Conservation (phyloP, 495 filamentous ascomycete genomes). For the Penicillium taxi region DNA sequence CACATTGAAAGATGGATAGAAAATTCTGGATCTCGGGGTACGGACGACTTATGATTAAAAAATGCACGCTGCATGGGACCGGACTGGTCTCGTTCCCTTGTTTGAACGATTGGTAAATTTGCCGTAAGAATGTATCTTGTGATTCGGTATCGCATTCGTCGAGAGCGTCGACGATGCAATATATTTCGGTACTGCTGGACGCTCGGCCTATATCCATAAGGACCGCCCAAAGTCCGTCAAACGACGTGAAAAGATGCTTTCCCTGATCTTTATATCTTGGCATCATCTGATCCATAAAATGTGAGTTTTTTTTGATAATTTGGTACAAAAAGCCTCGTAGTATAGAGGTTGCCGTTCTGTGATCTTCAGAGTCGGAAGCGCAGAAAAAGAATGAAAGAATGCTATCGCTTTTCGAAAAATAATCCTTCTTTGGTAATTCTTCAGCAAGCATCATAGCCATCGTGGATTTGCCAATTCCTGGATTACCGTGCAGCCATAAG, state of each 20-base stretch:
- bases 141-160: not conserved
- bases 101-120: not conserved
- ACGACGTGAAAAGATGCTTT: constrained; percentile 18
- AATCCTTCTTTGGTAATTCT: constrained; percentile 7
- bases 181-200: constrained; percentile 4
- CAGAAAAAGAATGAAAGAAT: constrained; percentile 26
- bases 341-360: constrained; percentile 13
- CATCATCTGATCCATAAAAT: constrained; percentile 15
- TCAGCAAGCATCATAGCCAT: constrained; percentile 18
- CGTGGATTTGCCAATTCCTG: constrained; percentile 24
- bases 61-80: constrained; percentile 1
- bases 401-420: constrained; percentile 5
- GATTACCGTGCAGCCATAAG: constrained; percentile 8
- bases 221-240: constrained; percentile 22
- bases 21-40: constrained; percentile 14
- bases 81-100: not conserved
- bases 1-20: constrained; percentile 7
- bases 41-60: constrained; percentile 22
- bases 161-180: constrained; percentile 17
- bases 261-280: constrained; percentile 14
- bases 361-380: constrained; percentile 10
- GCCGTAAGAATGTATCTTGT: not conserved
- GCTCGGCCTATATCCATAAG: constrained; percentile 10
- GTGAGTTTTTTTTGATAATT: constrained; percentile 11
- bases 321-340: constrained; percentile 23